Evolutionary conservation across 1,284 basidiomycete species (phyloP), one percentile per base, ranked within the genome.

Genomic region (Ustilago xerochloae): DNA sequence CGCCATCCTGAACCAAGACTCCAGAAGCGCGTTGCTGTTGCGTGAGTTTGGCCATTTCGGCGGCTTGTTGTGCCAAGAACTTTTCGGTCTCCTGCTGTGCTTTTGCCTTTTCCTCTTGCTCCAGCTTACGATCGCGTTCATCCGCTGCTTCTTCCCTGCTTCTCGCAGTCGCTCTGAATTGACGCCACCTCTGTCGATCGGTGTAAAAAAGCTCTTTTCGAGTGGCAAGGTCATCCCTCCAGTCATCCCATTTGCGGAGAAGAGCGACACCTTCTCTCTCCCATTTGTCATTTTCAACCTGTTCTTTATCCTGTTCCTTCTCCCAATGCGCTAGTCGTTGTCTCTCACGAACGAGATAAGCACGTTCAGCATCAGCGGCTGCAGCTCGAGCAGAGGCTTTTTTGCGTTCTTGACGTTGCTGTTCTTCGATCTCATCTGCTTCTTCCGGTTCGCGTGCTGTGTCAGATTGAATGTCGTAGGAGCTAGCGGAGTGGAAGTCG

Each of bases 11-110:
- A 12, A 79, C 64, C 15, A 78, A 69, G 10, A 81, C 74, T 30
- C 82, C 82, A 1, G 81, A 63, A 13, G 68, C 68, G 7, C 76
- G 66, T 63, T 79, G 80, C 56, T 69, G 51, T 46, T 79, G 67
- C 24, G 77, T 65, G 16, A 77, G 53, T 33, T 64, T 68, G 33
- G 76, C 77, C 77, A 81, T 79, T 35, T 83, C 81, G 16, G 59
- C 72, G 10, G 74, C 81, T 58, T 82, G 80, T 59, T 79, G 51
- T 2, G 73, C 80, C 13, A 82, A 53, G 58, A 83, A 82, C 9
- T 62, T 63, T 41, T 83, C 80, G 6, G 77, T 71, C 59, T 82
- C 82, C 13, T 63, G 41, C 48, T 60, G 56, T 2, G 74, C 79
- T 6, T 59, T 46, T 6, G 55, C 63, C 45, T 58, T 58, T 29